These are phyloP conservation scores for Talaromyces atroroseus DNA, from an alignment of 2,329 filamentous ascomycete species.

Conservation along the genomic window DNA sequence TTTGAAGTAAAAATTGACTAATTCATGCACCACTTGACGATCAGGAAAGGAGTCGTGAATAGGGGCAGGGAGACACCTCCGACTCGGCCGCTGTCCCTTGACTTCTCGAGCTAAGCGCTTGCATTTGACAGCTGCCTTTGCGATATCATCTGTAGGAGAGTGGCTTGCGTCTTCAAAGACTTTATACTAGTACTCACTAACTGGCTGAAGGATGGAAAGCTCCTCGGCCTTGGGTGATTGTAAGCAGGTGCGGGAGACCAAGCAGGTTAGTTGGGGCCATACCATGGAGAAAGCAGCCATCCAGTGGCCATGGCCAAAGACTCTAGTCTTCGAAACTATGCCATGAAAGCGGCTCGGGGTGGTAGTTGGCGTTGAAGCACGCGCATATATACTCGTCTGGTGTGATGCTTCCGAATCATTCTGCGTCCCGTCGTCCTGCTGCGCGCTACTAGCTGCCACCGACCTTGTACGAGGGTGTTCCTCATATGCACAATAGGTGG, in stretches of 20 bases:
- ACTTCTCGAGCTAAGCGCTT: slow-evolving; percentile 20
- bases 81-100: slow-evolving; percentile 19
- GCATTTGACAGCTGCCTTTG: slow-evolving; percentile 18
- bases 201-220: slow-evolving; percentile 8
- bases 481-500: slow-evolving; percentile 16
- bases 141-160: background rate
- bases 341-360: slow-evolving; percentile 15
- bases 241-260: background rate
- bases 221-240: slow-evolving; percentile 12
- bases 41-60: slow-evolving; percentile 15
- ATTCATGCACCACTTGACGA: slow-evolving; percentile 31
- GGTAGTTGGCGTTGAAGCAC: background rate
- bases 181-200: slow-evolving; percentile 7
- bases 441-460: background rate
- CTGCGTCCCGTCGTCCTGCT: background rate
- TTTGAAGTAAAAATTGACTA: slow-evolving; percentile 51
- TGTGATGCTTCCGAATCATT: background rate
- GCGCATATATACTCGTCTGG: background rate
- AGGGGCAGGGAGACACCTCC: slow-evolving; percentile 13
- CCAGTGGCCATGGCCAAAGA: slow-evolving; percentile 24
- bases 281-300: slow-evolving; percentile 19
- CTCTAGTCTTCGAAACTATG: slow-evolving; percentile 20
- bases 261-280: background rate
- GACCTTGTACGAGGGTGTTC: background rate
- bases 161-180: background rate